Evolutionary conservation across 78 protist genomes (phyloP), one percentile per base, ranked within the genome.

Genomic region (Salpingoeca rosetta): DNA sequence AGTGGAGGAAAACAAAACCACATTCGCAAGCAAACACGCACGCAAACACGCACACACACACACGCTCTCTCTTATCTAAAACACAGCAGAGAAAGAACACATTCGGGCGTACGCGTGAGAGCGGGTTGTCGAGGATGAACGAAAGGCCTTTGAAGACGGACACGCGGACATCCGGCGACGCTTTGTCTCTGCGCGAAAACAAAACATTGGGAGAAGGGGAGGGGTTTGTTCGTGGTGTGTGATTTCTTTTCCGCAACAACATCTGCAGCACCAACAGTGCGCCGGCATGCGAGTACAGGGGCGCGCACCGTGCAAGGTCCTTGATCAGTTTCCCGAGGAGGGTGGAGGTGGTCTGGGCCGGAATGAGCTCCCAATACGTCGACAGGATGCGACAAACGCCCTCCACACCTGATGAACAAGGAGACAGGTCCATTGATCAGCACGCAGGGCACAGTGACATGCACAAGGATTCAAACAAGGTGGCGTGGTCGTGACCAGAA

Each of bases 311-410:
- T 51, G 86, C 75, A 35, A 88, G 88, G n/a, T 87, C 86, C 1
- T 0, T 3, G 35, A 42, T 31, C 44, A 85, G 75, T n/a, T 40
- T 42, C 39, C 24, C 35, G 36, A 88, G 76, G 82, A 88, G 37
- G 45, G 38, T n/a, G 74, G 31, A 2, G 57, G n/a, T 24, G 11
- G 43, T 43, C 27, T n/a, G 57, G 11, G 38, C 72, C 57, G 91
- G 91, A 17, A 88, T 26, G 31, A 88, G 76, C 24, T 88, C 91
- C 88, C 86, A 84, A 80, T 35, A 85, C 10, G 75, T 39, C 1
- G 44, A 22, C 56, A 88, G 85, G 17, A 80, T 2, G 31, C 87
- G 87, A 26, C 72, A 44, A 7, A 26, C 44, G 25, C 89, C 91
- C 24, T 86, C 73, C 7, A 79, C 85, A 28, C 84, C 89, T 27